A percentile compares a stretch with the other conserved stretches of the same genome.
phyloP scores from a whole-genome alignment of 1,284 basidiomycete species.

The Leccinum glutinopallens region DNA sequence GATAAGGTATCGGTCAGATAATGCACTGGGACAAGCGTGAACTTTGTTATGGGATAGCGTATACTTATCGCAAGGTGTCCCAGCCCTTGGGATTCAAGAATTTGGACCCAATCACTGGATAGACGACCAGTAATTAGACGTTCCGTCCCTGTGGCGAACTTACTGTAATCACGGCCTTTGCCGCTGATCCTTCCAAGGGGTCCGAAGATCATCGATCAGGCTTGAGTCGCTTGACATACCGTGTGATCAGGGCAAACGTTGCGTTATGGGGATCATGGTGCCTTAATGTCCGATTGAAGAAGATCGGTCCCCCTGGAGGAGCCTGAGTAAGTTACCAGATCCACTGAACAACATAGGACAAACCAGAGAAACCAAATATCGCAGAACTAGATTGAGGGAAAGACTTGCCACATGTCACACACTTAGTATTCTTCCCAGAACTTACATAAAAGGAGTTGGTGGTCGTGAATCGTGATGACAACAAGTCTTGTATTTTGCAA shows the following conservation, averaged over 20 bases:
- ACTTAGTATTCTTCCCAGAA: background rate
- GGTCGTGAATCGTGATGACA: too few species aligned
- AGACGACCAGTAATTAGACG: background rate
- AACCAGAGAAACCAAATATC: background rate
- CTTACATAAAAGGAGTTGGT: too few species aligned
- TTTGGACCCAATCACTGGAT: background rate
- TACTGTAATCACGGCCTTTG: background rate
- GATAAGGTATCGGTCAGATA: background rate
- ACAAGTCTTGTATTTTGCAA: too few species aligned
- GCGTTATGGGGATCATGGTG: background rate
- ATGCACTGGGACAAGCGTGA: background rate
- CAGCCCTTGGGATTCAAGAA: background rate
- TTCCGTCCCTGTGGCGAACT: background rate
- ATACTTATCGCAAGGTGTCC: background rate
- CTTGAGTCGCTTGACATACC: background rate
- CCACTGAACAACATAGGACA: background rate
- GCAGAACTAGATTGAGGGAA: background rate
- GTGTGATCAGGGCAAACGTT: background rate
- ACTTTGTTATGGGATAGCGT: background rate
- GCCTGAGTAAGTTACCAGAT: background rate
- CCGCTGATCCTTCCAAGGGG: background rate
- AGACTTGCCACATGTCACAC: background rate
- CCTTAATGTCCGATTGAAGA: background rate
- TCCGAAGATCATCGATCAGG: background rate
- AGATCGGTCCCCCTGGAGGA: background rate